Conservation (phyloP, 1,284 basidiomycete species). For the Grifola frondosa region DNA sequence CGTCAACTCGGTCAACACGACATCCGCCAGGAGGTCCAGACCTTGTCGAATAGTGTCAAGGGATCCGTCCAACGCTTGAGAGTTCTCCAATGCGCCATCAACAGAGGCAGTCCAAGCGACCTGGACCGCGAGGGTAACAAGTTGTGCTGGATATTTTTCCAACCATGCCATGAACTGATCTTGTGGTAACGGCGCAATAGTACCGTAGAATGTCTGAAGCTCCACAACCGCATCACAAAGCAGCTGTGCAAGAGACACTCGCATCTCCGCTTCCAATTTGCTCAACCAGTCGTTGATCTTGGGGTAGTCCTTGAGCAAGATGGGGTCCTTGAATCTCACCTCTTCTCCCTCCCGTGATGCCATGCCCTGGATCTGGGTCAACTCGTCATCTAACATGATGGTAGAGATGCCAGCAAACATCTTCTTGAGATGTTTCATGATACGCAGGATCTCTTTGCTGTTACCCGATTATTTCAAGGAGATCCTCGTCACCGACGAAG, state of each 20-base stretch:
- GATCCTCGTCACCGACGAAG: slow-evolving; percentile 98
- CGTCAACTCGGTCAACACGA: slow-evolving; percentile 87
- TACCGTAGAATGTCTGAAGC: slow-evolving; percentile 81
- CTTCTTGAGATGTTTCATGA: slow-evolving; percentile 99
- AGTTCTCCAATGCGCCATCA: slow-evolving; percentile 67
- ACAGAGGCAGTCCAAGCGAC: slow-evolving; percentile 92
- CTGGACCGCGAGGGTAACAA: slow-evolving; percentile 93
- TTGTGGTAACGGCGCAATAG: slow-evolving; percentile 50
- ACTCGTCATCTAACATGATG: slow-evolving; percentile 84
- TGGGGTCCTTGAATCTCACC: slow-evolving; percentile 81
- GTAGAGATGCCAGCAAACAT: slow-evolving; percentile 99
- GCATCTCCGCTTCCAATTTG: slow-evolving; percentile 92
- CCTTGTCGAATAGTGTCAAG: slow-evolving; percentile 81
- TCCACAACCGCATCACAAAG: slow-evolving; percentile 81
- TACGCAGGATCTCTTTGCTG: slow-evolving; percentile 95
- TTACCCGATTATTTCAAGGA: slow-evolving; percentile 99
- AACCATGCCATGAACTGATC: slow-evolving; percentile 87
- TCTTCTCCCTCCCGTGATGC: slow-evolving; percentile 94
- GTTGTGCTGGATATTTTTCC: slow-evolving; percentile 91
- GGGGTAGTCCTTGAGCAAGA: slow-evolving; percentile 88
- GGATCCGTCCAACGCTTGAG: slow-evolving; percentile 58
- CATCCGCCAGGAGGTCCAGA: slow-evolving; percentile 92
- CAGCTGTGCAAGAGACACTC: slow-evolving; percentile 82
- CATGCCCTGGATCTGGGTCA: slow-evolving; percentile 87
- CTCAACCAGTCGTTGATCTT: slow-evolving; percentile 99